Conservation (phyloP, 2,329 filamentous ascomycete genomes). For the Fusarium subglutinans region DNA sequence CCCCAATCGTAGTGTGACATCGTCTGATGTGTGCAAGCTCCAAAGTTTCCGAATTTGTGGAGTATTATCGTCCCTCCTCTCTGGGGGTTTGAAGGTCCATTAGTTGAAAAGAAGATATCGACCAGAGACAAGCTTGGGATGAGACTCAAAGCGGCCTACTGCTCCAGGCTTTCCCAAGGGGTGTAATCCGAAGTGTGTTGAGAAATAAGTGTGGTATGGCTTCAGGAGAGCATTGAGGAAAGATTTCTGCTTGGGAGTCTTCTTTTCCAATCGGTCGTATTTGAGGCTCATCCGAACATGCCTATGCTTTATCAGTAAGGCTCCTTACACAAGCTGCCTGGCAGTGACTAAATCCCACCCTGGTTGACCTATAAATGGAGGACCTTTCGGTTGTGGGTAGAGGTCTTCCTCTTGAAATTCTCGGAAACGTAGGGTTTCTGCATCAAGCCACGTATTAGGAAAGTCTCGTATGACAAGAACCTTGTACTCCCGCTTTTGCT, state of each 20-base stretch:
- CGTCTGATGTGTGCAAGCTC: background rate
- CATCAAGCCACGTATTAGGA: conserved; percentile 1
- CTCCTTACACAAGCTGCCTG: background rate
- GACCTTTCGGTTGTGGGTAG: background rate
- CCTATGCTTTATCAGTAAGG: background rate
- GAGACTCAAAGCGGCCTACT: background rate
- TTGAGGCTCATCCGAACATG: conserved; percentile 9
- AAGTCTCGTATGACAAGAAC: background rate
- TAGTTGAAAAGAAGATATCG: conserved; percentile 1
- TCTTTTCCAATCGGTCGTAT: background rate
- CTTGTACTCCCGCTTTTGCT: background rate
- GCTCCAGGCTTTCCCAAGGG: too few relatives aligned
- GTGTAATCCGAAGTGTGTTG: rapidly evolving
- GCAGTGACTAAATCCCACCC: rapidly evolving
- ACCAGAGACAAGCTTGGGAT: conserved; percentile 1
- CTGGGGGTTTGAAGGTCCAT: background rate
- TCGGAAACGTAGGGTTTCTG: background rate
- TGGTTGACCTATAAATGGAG: background rate
- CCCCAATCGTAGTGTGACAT: background rate
- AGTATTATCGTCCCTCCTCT: background rate
- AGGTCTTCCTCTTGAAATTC: background rate
- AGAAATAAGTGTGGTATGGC: background rate
- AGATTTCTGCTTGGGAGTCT: background rate
- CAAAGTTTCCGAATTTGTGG: background rate
- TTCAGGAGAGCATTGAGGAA: background rate